These are phyloP conservation scores for Cercospora canescens DNA, from an alignment of 2,329 filamentous ascomycete species.

Conservation along the genomic window DNA sequence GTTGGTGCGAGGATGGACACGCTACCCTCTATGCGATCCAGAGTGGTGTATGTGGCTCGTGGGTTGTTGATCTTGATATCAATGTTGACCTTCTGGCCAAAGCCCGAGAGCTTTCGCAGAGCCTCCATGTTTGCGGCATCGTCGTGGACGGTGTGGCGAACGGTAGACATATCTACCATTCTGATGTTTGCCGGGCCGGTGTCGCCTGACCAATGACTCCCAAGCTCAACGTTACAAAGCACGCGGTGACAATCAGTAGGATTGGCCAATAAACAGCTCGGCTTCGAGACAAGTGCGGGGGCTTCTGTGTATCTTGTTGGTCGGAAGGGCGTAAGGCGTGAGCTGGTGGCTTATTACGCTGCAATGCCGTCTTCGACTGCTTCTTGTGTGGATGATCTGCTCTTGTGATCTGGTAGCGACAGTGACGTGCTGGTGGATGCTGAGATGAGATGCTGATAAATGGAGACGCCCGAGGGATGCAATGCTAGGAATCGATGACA, in stretches of 20 bases:
- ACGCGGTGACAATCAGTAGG: neutral
- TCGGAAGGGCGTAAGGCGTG: constrained; percentile 8
- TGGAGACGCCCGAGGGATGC: constrained; percentile 3
- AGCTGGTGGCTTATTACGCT: neutral
- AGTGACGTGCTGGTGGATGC: neutral
- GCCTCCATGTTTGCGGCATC: constrained; percentile 26
- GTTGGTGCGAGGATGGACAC: constrained; percentile 51
- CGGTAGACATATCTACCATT: constrained; percentile 16
- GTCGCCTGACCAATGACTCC: constrained; percentile 14
- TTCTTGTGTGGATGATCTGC: neutral
- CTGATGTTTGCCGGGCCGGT: neutral
- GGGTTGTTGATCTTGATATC: constrained; percentile 43
- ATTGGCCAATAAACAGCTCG: constrained; percentile 8
- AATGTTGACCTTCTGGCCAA: constrained; percentile 41
- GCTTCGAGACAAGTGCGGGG: constrained; percentile 7
- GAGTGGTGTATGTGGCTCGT: constrained; percentile 54
- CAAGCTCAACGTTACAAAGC: constrained; percentile 1
- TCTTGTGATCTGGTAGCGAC: neutral
- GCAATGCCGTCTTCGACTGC: neutral
- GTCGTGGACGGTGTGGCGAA: constrained; percentile 13
- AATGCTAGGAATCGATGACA: neutral
- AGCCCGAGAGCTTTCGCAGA: constrained; percentile 27
- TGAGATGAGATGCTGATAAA: neutral
- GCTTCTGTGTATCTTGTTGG: neutral
- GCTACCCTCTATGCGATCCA: constrained; percentile 58